A percentile compares a stretch with the other conserved stretches of the same genome.
Conservation (phyloP, 2,329 filamentous ascomycete genomes). For the Trichoderma aggressivum region DNA sequence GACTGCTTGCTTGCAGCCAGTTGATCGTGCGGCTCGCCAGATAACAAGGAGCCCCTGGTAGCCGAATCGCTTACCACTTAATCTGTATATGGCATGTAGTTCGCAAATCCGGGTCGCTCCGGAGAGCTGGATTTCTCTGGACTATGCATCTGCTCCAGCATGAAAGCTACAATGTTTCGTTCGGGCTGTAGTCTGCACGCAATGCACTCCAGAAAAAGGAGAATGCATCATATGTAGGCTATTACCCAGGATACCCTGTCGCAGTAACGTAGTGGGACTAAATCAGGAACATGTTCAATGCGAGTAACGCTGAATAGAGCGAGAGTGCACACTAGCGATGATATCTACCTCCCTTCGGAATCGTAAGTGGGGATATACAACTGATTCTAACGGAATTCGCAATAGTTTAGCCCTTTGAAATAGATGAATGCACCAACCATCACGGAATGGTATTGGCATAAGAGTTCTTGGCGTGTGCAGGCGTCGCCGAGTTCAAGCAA, state of each 20-base stretch:
- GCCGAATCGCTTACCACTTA: neutral
- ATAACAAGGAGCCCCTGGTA: neutral
- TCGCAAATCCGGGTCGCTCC: neutral
- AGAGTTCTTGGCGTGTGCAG: neutral
- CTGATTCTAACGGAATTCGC: neutral
- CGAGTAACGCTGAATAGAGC: neutral
- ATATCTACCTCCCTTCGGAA: neutral
- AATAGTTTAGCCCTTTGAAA: neutral
- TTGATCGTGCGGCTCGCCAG: neutral
- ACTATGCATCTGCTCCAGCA: neutral
- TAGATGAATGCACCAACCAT: neutral
- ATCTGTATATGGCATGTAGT: neutral
- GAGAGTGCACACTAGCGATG: neutral
- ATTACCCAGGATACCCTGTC: too few species aligned
- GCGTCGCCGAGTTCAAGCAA: neutral
- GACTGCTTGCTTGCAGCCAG: neutral
- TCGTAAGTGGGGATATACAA: neutral
- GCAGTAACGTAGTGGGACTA: neutral
- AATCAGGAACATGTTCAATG: neutral
- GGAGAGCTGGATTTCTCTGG: neutral
- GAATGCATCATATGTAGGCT: neutral
- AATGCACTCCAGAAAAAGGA: neutral
- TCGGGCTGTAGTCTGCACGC: neutral
- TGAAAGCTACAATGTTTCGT: neutral
- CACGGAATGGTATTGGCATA: neutral